Evolutionary conservation across 2,329 filamentous ascomycete species (phyloP), one percentile per base, ranked within the genome.

Genomic region (Thelonectria rubi): DNA sequence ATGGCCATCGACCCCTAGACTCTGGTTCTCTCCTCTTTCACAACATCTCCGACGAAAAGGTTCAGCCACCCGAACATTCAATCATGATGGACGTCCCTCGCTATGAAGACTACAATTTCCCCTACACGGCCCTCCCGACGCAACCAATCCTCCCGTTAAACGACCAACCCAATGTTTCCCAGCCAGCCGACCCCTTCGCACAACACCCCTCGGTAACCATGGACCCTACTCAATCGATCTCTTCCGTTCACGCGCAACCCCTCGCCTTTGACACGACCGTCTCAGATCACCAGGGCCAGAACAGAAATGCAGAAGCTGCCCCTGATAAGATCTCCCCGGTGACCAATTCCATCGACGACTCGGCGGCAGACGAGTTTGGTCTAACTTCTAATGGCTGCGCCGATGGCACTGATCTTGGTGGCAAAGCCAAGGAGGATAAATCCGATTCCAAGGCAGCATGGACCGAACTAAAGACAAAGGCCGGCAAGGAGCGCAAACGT

Each of bases 401-500:
- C 34, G 85, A 88, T 68, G 81, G 82, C 14, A 82, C 80, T n/a
- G 86, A 88, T 54, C 70, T 84, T 20, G 82, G 81, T 18, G 78
- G 77, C 51, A 84, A 84, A 69, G 69, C 76, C 34, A 88, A 85
- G 71, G 85, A 87, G 52, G 84, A 86, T 62, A 88, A 87, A 65
- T 76, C 82, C 6, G 86, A 86, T 52, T 80, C 83, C 9, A 80
- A 84, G 9, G 88, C 90, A 14, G 82, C 89, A 14, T 94, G 91
- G 91, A 94, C 88, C 69, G 91, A 94, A 74, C 81, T 94, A 65
- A 94, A 94, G 77, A 94, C 91, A 3, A 94, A 94, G 76, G 95
- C 95, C 2, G 95, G 95, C 15, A 99, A 98, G 77, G 95, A 98
- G 76, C 87, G 95, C 54, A 98, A 98, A 77, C 86, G 95, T 45